phyloP scores from a whole-genome alignment of 2,329 filamentous ascomycete genomes.

The Pezicula neosporulosa region DNA sequence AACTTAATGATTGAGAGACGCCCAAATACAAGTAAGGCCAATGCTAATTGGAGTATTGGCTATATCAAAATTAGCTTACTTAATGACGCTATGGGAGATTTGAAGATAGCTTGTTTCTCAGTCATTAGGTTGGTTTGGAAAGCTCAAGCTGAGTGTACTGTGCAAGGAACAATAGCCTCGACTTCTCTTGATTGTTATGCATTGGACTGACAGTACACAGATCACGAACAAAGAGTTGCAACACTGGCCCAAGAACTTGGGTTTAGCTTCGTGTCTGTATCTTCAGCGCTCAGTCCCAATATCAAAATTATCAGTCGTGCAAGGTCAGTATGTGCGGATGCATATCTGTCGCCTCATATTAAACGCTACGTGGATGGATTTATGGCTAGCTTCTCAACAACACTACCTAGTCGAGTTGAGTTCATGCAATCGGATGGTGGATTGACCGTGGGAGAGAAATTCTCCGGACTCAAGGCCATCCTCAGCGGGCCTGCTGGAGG shows the following conservation, averaged over 20 bases:
- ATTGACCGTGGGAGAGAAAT: conserved; percentile 44
- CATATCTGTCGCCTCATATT: conserved; percentile 64
- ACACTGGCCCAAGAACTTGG: conserved; percentile 58
- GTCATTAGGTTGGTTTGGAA: too few species aligned
- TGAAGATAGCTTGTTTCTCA: too few species aligned
- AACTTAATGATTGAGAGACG: too few species aligned
- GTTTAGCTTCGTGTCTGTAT: conserved; percentile 61
- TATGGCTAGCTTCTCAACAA: conserved; percentile 55
- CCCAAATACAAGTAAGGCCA: too few species aligned
- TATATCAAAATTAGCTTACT: too few species aligned
- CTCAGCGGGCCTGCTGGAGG: conserved; percentile 63
- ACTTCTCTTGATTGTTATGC: too few species aligned
- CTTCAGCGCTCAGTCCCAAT: conserved; percentile 64
- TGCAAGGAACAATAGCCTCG: too few species aligned
- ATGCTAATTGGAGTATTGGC: too few species aligned
- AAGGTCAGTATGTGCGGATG: conserved; percentile 63
- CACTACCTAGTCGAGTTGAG: conserved; percentile 61
- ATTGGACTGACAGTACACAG: conserved; percentile 40
- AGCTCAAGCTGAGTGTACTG: too few species aligned
- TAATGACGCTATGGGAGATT: too few species aligned
- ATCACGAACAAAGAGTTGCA: conserved; percentile 60
- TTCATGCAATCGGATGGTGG: conserved; percentile 54
- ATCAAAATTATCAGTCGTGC: conserved; percentile 64
- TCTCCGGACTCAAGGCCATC: conserved; percentile 60
- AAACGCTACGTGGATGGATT: conserved; percentile 63